Evolutionary conservation across 257 asterid species (phyloP).

Genomic region (Plantago major): DNA sequence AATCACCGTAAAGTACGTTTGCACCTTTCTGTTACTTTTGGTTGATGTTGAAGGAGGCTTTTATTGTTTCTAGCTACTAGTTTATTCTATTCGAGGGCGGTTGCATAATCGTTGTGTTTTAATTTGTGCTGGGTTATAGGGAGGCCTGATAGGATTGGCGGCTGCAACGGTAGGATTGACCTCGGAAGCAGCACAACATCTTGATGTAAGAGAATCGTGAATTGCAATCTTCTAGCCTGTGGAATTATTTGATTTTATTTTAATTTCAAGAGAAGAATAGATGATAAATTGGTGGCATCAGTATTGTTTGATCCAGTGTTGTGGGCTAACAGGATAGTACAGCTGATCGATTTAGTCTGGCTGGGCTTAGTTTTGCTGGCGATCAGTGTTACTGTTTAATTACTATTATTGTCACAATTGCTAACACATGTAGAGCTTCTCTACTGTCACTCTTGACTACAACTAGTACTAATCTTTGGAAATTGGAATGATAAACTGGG

Average conservation of each 20-base stretch:
- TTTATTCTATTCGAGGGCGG: not conserved
- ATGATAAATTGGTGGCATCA: not conserved
- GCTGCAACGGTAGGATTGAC: constrained; percentile 98
- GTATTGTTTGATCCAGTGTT: not conserved
- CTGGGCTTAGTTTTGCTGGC: not conserved
- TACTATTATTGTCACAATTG: not conserved
- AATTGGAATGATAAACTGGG: not conserved
- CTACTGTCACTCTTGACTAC: not conserved
- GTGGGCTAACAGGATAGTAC: not conserved
- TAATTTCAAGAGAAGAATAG: not conserved
- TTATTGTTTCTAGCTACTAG: not conserved
- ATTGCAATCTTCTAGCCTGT: too few species aligned
- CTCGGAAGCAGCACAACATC: constrained; percentile 88
- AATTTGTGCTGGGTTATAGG: constrained; percentile 38
- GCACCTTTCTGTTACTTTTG: not conserved
- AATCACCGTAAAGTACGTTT: constrained; percentile 79
- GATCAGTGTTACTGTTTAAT: not conserved
- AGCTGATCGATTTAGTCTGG: constrained; percentile 11
- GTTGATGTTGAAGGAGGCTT: not conserved
- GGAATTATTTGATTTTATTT: not conserved
- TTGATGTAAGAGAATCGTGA: constrained; percentile 55
- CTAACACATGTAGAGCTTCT: not conserved
- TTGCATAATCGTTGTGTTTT: constrained; percentile 3
- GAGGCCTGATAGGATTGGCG: constrained; percentile 97
- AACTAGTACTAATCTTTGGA: not conserved